Evolutionary conservation across 2,329 filamentous ascomycete species (phyloP), one percentile per base, ranked within the genome.

Genomic region (Nigrospora oryzae): DNA sequence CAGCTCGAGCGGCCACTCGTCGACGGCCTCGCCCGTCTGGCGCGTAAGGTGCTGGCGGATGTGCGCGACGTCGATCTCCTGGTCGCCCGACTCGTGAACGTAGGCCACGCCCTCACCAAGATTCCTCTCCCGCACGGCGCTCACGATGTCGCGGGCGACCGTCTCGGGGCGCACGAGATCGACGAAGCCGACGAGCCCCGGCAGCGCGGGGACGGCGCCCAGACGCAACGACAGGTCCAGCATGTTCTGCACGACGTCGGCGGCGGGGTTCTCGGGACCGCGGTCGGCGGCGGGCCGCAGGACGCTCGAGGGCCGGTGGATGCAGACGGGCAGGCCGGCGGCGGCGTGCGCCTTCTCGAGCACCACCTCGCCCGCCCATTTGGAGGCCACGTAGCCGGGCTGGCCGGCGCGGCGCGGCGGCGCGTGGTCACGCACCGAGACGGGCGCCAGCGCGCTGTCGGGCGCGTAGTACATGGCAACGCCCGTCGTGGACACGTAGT

Each of bases 401-500:
- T 8, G 16, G 16, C 17, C 36, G 11, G 12, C 36, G 33, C 12
- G 12, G 4, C n/a, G n/a, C n/a, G 17, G 17, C 16, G 16, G 36
- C n/a, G 4, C n/a, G 33, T 15, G 12, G 4, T 13, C 12, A 4
- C 12, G 12, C 33, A 15, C n/a, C 33, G 33, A 35, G 4, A 35
- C 33, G 4, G 4, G 4, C 4, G 12, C 12, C 4, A 35, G n/a
- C 12, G n/a, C 33, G 33, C 11, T 10, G 33, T 10, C 33, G 3
- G 12, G 12, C 12, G 33, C 8, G 33, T 13, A 35, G n/a, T n/a
- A n/a, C 33, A 35, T 13, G 12, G 33, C 37, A 8, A 38, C 11
- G 37, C 15, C 16, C 16, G 16, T n/a, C 28, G 38, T n/a, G 12
- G 37, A 39, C 37, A 40, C 38, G 44, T 56, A 68, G 50, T 68